These are phyloP conservation scores for Penicillium lividum DNA, from an alignment of 495 filamentous ascomycete genomes.

Conservation along the genomic window DNA sequence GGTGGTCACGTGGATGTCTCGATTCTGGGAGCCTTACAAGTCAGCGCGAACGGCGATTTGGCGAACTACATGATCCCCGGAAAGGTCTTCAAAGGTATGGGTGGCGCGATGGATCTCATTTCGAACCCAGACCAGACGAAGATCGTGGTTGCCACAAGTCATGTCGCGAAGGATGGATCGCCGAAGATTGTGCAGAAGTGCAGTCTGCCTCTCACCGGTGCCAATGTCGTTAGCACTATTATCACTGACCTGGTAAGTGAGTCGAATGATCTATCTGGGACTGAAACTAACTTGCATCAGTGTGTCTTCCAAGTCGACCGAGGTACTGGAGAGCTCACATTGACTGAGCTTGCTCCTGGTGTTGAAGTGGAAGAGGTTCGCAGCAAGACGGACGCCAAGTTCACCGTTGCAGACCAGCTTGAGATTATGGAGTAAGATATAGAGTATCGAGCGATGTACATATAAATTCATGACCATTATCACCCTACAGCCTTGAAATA, in stretches of 20 bases:
- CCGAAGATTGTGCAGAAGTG: slow-evolving; percentile 87
- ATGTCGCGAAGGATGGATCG: slow-evolving; percentile 84
- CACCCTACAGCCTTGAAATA: too few species aligned
- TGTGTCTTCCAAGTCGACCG: slow-evolving; percentile 89
- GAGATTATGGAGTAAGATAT: slow-evolving; percentile 69
- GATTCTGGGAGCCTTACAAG: slow-evolving; percentile 89
- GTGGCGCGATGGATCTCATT: slow-evolving; percentile 94
- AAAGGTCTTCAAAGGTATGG: slow-evolving; percentile 89
- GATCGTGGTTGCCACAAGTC: slow-evolving; percentile 91
- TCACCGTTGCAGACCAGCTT: slow-evolving; percentile 68
- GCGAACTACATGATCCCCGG: slow-evolving; percentile 93
- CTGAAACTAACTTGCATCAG: slow-evolving; percentile 18
- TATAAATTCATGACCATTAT: not conserved
- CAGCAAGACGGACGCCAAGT: slow-evolving; percentile 81
- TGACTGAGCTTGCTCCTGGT: slow-evolving; percentile 82
- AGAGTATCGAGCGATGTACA: not conserved
- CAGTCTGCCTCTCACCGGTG: slow-evolving; percentile 82
- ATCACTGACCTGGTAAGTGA: slow-evolving; percentile 82
- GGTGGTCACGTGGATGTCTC: slow-evolving; percentile 85
- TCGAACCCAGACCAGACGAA: slow-evolving; percentile 81
- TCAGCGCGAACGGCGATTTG: slow-evolving; percentile 76
- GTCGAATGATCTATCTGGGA: too few species aligned
- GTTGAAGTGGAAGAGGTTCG: slow-evolving; percentile 84
- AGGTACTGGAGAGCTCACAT: slow-evolving; percentile 66
- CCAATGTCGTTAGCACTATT: slow-evolving; percentile 80